Percentiles rank a stretch among this genome's conserved stretches.
Conservation (phyloP, 1,284 basidiomycete genomes). For the Pyrrhoderma lamaoense region DNA sequence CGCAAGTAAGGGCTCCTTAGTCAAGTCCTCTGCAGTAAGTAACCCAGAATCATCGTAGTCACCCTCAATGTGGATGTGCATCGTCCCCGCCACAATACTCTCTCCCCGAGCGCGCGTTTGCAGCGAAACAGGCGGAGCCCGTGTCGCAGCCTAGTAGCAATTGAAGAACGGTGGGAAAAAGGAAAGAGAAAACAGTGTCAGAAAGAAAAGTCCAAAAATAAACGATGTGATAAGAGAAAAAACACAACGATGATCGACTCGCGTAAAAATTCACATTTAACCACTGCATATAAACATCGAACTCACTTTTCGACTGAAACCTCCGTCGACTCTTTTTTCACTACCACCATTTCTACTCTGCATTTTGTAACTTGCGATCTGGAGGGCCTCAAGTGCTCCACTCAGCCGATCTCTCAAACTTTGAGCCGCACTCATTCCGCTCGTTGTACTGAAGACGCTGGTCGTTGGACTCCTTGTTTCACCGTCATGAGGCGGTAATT, state of each 20-base stretch:
- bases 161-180: no score
- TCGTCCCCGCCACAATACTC: background rate
- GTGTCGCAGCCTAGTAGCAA: no score
- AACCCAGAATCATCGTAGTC: background rate
- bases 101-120: background rate
- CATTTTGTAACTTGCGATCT: background rate
- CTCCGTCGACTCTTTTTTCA: background rate
- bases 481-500: background rate
- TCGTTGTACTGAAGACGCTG: slow-evolving; percentile 11
- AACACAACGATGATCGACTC: background rate
- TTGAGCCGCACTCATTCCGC: slow-evolving; percentile 12
- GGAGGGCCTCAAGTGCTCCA: background rate
- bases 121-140: background rate
- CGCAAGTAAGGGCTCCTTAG: slow-evolving; percentile 5
- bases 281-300: background rate
- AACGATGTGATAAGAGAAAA: no score
- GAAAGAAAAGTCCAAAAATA: no score
- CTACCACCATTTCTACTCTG: background rate
- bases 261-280: background rate
- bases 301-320: background rate
- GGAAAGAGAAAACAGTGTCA: no score
- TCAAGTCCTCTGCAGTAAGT: slow-evolving; percentile 12
- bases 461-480: slow-evolving; percentile 12
- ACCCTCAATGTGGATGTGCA: background rate
- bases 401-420: slow-evolving; percentile 9